These are phyloP conservation scores for Sungouiozyma intestinalis DNA, from an alignment of 805 yeast genomes.

Conservation along the genomic window DNA sequence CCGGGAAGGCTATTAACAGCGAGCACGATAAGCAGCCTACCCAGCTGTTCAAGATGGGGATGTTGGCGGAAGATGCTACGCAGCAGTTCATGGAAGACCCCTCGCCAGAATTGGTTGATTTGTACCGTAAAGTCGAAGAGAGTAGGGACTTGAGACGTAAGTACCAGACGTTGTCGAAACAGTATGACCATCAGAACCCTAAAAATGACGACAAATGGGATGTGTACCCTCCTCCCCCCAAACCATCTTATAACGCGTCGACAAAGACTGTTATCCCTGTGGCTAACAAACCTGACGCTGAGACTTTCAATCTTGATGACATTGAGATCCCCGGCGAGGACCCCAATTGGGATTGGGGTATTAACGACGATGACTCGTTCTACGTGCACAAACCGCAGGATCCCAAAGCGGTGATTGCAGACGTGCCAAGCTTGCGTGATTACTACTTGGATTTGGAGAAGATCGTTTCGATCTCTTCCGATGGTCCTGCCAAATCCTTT, in stretches of 20 bases:
- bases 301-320: slow-evolving; percentile 33
- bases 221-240: slow-evolving; percentile 89
- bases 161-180: slow-evolving; percentile 63
- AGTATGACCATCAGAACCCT: slow-evolving; percentile 70
- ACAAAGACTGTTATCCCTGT: slow-evolving; percentile 42
- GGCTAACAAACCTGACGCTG: slow-evolving; percentile 32
- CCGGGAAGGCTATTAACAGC: neutral
- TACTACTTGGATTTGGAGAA: slow-evolving; percentile 76
- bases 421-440: slow-evolving; percentile 77
- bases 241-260: slow-evolving; percentile 67
- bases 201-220: slow-evolving; percentile 66
- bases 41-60: slow-evolving; percentile 35
- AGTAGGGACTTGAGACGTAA: slow-evolving; percentile 69
- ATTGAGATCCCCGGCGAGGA: slow-evolving; percentile 36
- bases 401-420: slow-evolving; percentile 32
- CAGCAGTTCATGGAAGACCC: slow-evolving; percentile 48
- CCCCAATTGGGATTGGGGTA: slow-evolving; percentile 45
- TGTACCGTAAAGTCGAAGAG: slow-evolving; percentile 49
- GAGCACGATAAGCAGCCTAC: neutral
- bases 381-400: slow-evolving; percentile 40
- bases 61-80: slow-evolving; percentile 38
- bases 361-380: slow-evolving; percentile 58
- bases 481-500: slow-evolving; percentile 94
- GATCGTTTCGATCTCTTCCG: slow-evolving; percentile 66
- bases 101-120: slow-evolving; percentile 54